These are phyloP conservation scores for Raddia distichophylla DNA, from an alignment of 176 grass and related monocot species.

Conservation along the genomic window DNA sequence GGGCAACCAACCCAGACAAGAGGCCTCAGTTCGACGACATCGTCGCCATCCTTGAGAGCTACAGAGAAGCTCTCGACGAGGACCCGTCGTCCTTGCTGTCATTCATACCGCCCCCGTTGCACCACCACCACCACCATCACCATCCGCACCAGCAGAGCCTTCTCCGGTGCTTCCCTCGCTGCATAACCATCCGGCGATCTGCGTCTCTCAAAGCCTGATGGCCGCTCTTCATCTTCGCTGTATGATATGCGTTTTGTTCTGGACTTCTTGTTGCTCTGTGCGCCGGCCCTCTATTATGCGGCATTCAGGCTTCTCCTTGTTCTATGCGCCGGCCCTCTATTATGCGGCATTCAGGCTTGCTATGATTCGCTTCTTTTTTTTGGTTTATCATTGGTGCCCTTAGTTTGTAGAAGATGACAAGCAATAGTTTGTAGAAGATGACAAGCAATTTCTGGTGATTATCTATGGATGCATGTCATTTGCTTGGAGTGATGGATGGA, in stretches of 20 bases:
- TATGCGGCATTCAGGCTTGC: slow-evolving; percentile 49
- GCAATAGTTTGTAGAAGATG: slow-evolving; percentile 43
- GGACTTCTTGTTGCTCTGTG: slow-evolving; percentile 26
- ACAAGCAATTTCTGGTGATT: slow-evolving; percentile 36
- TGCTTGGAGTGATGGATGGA: slow-evolving; percentile 44
- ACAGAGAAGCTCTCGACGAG: slow-evolving; percentile 63
- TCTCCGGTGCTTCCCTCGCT: slow-evolving; percentile 75
- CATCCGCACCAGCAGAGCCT: slow-evolving; percentile 54
- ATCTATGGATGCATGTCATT: slow-evolving; percentile 46
- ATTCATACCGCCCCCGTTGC: slow-evolving; percentile 55
- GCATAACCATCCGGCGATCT: slow-evolving; percentile 50
- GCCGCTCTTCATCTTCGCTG: not conserved
- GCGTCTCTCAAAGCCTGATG: slow-evolving; percentile 53
- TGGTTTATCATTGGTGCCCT: slow-evolving; percentile 34
- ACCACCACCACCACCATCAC: slow-evolving; percentile 24
- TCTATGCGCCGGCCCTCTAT: slow-evolving; percentile 46
- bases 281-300: slow-evolving; percentile 50
- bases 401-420: slow-evolving; percentile 43
- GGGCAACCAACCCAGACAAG: slow-evolving; percentile 74
- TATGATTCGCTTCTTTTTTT: slow-evolving; percentile 7
- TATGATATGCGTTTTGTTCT: slow-evolving; percentile 43
- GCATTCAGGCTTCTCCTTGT: not conserved
- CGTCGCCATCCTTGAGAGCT: slow-evolving; percentile 67
- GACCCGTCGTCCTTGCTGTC: slow-evolving; percentile 76
- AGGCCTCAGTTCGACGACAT: slow-evolving; percentile 90